These are phyloP conservation scores for Ramaria rubella DNA, from an alignment of 768 basidiomycete species.

Conservation along the genomic window DNA sequence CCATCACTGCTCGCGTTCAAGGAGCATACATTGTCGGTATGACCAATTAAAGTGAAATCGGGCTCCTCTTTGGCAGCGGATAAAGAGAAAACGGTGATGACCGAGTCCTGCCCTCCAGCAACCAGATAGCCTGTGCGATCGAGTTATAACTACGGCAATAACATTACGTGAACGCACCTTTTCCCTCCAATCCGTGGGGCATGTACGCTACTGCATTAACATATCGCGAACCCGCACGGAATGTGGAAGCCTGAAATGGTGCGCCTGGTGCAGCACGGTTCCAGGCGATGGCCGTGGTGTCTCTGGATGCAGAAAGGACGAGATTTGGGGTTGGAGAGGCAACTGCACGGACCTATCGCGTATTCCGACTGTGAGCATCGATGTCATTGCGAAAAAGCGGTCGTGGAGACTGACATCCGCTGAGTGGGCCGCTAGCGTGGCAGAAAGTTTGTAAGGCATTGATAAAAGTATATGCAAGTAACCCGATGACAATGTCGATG, in stretches of 20 bases:
- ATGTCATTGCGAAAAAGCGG: conserved; percentile 4
- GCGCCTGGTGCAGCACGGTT: conserved; percentile 41
- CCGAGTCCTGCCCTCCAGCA: conserved; percentile 83
- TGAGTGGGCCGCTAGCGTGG: conserved; percentile 61
- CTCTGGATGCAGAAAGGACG: conserved; percentile 86
- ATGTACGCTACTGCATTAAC: conserved; percentile 81
- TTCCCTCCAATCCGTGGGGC: conserved; percentile 45
- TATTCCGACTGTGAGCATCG: conserved; percentile 17
- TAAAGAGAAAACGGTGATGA: conserved; percentile 78
- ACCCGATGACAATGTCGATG: neutral
- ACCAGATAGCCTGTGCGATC: conserved; percentile 65
- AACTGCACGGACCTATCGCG: conserved; percentile 71
- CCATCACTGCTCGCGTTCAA: conserved; percentile 65
- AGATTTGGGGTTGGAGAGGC: conserved; percentile 68
- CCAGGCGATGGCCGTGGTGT: conserved; percentile 89
- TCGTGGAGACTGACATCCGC: conserved; percentile 54
- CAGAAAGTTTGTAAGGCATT: conserved; percentile 79
- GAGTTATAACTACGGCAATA: conserved; percentile 9
- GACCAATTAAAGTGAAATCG: conserved; percentile 77
- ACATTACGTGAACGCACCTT: conserved; percentile 43
- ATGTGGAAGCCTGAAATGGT: conserved; percentile 45
- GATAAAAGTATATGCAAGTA: conserved; percentile 1
- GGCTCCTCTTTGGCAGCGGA: conserved; percentile 61
- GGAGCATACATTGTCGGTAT: conserved; percentile 85
- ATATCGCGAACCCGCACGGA: conserved; percentile 63